phyloP scores from a whole-genome alignment of 805 yeast genomes.

The Candida takata region DNA sequence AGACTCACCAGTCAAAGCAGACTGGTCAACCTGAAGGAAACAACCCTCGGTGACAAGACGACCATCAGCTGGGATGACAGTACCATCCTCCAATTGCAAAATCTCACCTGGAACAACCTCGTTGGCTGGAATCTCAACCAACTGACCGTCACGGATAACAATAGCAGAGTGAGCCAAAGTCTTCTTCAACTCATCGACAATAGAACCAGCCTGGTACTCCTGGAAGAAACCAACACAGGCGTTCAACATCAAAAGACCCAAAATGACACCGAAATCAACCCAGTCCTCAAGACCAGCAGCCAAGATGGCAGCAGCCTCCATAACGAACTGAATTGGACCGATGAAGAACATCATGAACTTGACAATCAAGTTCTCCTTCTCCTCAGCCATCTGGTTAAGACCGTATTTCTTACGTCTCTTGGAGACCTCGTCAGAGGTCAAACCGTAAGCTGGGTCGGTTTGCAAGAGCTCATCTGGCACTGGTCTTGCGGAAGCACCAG shows the following conservation, averaged over 20 bases:
- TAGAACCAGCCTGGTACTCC: conserved; percentile 97
- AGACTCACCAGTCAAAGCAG: conserved; percentile 97
- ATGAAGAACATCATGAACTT: conserved; percentile 84
- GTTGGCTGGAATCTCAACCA: conserved; percentile 68
- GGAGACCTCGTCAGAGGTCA: conserved; percentile 67
- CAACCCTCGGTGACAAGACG: conserved; percentile 79
- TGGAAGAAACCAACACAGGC: conserved; percentile 94
- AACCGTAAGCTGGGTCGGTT: conserved; percentile 76
- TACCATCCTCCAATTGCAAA: conserved; percentile 87
- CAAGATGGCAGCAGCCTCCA: conserved; percentile 93
- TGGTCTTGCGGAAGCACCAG: conserved; percentile 58
- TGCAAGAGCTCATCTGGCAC: conserved; percentile 82
- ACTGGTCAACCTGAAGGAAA: conserved; percentile 89
- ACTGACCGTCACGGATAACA: conserved; percentile 76
- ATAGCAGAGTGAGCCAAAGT: conserved; percentile 86
- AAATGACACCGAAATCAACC: conserved; percentile 98
- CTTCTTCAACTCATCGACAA: conserved; percentile 93
- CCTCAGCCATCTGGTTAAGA: conserved; percentile 87
- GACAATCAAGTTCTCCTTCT: conserved; percentile 67
- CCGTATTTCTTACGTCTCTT: conserved; percentile 89
- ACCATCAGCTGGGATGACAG: conserved; percentile 90
- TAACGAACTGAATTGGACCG: conserved; percentile 95
- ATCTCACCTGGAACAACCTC: conserved; percentile 96
- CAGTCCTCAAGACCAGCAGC: conserved; percentile 97
- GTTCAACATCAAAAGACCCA: conserved; percentile 78